These are phyloP conservation scores for Penicillium waksmanii DNA, from an alignment of 495 filamentous ascomycete genomes.

Conservation along the genomic window DNA sequence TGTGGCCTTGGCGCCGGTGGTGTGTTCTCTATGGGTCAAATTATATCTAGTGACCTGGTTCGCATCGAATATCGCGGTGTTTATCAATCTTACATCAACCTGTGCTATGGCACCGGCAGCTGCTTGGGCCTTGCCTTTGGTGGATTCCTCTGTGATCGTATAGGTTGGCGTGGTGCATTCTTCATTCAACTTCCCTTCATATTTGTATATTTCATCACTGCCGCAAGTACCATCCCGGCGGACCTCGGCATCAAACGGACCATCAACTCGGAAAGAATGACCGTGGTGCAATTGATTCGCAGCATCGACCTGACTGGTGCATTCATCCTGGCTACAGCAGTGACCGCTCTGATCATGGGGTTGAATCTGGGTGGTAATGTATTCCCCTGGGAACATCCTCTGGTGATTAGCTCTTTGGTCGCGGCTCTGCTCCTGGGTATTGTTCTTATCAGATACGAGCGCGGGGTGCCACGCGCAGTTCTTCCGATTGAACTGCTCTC, in stretches of 20 bases:
- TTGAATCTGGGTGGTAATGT: constrained; percentile 81
- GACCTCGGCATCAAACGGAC: constrained; percentile 56
- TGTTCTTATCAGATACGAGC: constrained; percentile 66
- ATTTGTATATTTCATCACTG: constrained; percentile 60
- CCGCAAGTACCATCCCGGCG: constrained; percentile 59
- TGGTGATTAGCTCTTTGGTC: constrained; percentile 65
- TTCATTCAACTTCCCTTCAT: constrained; percentile 69
- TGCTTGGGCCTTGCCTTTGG: constrained; percentile 72
- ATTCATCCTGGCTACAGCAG: constrained; percentile 61
- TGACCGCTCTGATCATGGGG: constrained; percentile 72
- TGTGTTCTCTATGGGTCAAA: constrained; percentile 71
- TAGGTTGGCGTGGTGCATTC: constrained; percentile 77
- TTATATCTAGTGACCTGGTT: constrained; percentile 75
- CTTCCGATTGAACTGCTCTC: constrained; percentile 69
- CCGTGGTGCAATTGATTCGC: constrained; percentile 59
- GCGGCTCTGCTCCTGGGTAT: constrained; percentile 58
- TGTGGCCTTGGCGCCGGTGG: constrained; percentile 78
- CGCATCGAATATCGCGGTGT: constrained; percentile 73
- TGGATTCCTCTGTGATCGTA: constrained; percentile 69
- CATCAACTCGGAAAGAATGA: constrained; percentile 48
- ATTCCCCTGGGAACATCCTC: constrained; percentile 70
- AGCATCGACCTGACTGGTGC: constrained; percentile 73
- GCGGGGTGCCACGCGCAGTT: constrained; percentile 62
- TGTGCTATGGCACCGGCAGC: constrained; percentile 65
- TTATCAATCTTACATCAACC: constrained; percentile 79